These are phyloP conservation scores for Amphibolis antarctica DNA, from an alignment of 106 monocot genomes.

Conservation along the genomic window DNA sequence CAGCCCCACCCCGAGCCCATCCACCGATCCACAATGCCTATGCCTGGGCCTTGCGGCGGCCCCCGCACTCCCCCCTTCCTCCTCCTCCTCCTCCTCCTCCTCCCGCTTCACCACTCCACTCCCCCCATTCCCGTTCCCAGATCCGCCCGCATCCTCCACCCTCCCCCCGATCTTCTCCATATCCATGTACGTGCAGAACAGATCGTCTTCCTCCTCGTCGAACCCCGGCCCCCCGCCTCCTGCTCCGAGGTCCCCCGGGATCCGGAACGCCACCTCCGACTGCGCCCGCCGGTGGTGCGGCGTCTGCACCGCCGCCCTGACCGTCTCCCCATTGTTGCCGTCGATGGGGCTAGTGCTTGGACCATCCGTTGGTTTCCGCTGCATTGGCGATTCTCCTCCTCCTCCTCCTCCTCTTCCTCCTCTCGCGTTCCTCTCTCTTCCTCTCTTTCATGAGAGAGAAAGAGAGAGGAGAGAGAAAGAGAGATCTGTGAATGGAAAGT, in stretches of 20 bases:
- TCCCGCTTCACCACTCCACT: no score
- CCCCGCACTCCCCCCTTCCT: neutral
- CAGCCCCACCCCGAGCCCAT: neutral
- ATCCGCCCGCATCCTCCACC: slow-evolving; percentile 31
- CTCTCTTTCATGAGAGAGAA: slow-evolving; percentile 1
- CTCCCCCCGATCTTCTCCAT: slow-evolving; percentile 60
- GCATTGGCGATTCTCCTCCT: slow-evolving; percentile 2
- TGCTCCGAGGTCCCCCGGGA: slow-evolving; percentile 12
- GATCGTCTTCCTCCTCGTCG: slow-evolving; percentile 73
- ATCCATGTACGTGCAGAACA: slow-evolving; percentile 78
- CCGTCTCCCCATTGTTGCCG: neutral
- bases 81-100: neutral
- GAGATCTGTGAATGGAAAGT: slow-evolving; percentile 4
- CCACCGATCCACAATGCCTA: slow-evolving; percentile 9
- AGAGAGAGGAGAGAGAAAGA: slow-evolving; percentile 1
- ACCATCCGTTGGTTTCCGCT: neutral
- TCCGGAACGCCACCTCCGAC: slow-evolving; percentile 37
- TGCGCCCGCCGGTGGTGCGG: slow-evolving; percentile 34
- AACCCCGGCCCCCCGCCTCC: slow-evolving; percentile 4
- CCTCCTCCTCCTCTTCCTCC: neutral
- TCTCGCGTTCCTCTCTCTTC: neutral
- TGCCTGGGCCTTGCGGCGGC: slow-evolving; percentile 6
- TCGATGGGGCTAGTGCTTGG: neutral
- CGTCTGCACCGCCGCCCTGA: neutral
- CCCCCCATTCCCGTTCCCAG: slow-evolving; percentile 32